Conservation (phyloP, 192 early-diverging fungal species). For the Radiomyces spectabilis region DNA sequence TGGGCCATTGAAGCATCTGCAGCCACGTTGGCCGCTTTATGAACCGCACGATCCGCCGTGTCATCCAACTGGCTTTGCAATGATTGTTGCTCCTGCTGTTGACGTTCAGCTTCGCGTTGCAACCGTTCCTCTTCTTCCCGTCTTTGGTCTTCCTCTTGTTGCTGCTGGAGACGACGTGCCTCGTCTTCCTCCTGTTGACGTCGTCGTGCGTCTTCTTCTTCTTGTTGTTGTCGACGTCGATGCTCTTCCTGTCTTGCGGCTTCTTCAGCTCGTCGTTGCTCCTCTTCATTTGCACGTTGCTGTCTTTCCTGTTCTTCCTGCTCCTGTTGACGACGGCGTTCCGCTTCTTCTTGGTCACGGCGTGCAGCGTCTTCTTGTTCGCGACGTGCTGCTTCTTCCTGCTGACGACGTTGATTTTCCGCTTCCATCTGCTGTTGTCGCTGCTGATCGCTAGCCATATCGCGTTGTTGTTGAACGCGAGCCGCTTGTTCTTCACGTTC, state of each 20-base stretch:
- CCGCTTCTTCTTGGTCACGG: too few species aligned
- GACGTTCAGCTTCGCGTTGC: slow-evolving; percentile 6
- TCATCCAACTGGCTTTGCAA: slow-evolving; percentile 21
- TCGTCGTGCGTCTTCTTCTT: slow-evolving; percentile 3
- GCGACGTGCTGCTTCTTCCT: slow-evolving; percentile 3
- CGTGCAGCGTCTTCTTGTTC: slow-evolving; percentile 7
- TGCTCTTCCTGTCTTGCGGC: slow-evolving; percentile 2
- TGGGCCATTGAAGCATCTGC: slow-evolving; percentile 9
- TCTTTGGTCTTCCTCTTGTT: slow-evolving; percentile 3
- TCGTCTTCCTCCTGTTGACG: slow-evolving; percentile 21
- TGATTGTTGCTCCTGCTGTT: slow-evolving; percentile 19
- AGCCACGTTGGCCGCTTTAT: slow-evolving; percentile 17
- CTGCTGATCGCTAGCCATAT: too few species aligned
- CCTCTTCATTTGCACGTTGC: slow-evolving; percentile 1
- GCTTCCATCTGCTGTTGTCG: too few species aligned
- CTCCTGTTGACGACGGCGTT: background rate
- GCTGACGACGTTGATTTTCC: slow-evolving; percentile 20
- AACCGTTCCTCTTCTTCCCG: background rate
- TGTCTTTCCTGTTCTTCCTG: background rate
- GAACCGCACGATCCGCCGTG: slow-evolving; percentile 8
- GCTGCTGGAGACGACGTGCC: slow-evolving; percentile 27
- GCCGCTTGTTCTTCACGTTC: slow-evolving; percentile 16
- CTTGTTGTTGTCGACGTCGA: background rate
- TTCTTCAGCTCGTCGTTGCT: slow-evolving; percentile 7
- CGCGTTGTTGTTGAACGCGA: too few species aligned